Percentiles rank a stretch among this genome's conserved stretches.
These are phyloP conservation scores for Boletus sp. DNA, from an alignment of 768 basidiomycete species.

Conservation along the genomic window DNA sequence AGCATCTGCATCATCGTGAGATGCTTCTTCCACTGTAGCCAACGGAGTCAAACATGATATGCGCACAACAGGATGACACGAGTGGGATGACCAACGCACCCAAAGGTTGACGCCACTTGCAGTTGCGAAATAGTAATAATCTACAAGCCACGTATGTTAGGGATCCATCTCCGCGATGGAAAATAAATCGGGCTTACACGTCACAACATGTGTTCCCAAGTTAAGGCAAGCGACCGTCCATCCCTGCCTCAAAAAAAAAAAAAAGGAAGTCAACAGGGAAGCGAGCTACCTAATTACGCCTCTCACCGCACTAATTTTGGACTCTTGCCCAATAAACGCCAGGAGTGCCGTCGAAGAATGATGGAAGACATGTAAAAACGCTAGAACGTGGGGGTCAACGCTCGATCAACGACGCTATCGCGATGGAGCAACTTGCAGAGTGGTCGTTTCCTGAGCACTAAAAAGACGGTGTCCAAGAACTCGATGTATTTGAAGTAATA, in stretches of 20 bases:
- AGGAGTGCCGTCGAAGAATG: constrained; percentile 93
- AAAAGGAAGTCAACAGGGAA: background rate
- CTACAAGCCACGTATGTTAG: constrained; percentile 39
- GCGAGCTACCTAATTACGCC: background rate
- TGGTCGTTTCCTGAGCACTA: constrained; percentile 95
- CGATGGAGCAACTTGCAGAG: constrained; percentile 54
- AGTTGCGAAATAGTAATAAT: constrained; percentile 98
- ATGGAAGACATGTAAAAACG: constrained; percentile 97
- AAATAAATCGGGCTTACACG: constrained; percentile 62
- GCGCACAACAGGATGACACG: background rate
- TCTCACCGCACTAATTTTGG: constrained; percentile 77
- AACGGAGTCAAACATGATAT: background rate
- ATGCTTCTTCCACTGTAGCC: constrained; percentile 26
- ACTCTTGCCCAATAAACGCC: constrained; percentile 88
- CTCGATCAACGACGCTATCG: background rate
- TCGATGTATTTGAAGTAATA: constrained; percentile 98
- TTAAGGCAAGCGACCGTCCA: constrained; percentile 90
- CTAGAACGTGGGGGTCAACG: constrained; percentile 36
- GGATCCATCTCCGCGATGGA: background rate
- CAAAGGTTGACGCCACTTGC: constrained; percentile 50
- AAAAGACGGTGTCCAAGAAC: constrained; percentile 91
- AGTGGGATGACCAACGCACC: constrained; percentile 9
- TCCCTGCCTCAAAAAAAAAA: constrained; percentile 49
- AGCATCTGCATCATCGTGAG: constrained; percentile 27
- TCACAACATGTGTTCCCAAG: constrained; percentile 86